Conservation (phyloP, 192 early-diverging fungal species). For the Coemansia sp. region DNA sequence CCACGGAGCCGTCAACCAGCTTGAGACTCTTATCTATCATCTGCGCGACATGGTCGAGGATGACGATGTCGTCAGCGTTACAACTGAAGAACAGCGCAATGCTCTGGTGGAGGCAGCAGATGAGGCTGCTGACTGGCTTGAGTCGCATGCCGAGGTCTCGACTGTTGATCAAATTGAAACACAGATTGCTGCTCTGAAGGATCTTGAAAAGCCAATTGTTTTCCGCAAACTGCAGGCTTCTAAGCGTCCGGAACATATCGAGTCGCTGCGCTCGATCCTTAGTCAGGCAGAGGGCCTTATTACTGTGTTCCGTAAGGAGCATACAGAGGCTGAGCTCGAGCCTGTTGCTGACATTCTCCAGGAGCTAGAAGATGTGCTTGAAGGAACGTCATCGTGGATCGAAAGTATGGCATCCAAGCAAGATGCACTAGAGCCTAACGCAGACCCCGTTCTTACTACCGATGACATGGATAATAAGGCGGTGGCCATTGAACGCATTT, state of each 20-base stretch:
- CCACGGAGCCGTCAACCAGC: conserved; percentile 81
- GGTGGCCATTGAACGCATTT: conserved; percentile 51
- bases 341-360: conserved; percentile 31
- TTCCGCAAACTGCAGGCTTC: conserved; percentile 53
- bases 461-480: conserved; percentile 56
- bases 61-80: conserved; percentile 65
- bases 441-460: conserved; percentile 64
- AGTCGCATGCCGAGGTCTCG: conserved; percentile 74
- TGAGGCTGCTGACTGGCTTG: conserved; percentile 79
- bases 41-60: conserved; percentile 79
- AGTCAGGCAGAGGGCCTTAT: conserved; percentile 53
- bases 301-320: conserved; percentile 27
- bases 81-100: conserved; percentile 69
- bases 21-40: conserved; percentile 90
- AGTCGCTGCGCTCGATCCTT: conserved; percentile 44
- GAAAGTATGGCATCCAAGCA: conserved; percentile 59
- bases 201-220: conserved; percentile 45
- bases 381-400: conserved; percentile 60
- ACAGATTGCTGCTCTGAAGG: conserved; percentile 41
- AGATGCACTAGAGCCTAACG: conserved; percentile 53
- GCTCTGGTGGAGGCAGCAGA: conserved; percentile 57
- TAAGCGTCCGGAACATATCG: conserved; percentile 57
- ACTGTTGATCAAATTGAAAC: conserved; percentile 38
- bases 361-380: conserved; percentile 54
- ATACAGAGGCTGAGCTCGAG: conserved; percentile 57